Evolutionary conservation across 805 yeast species (phyloP).

Genomic region (Candida railenensis): DNA sequence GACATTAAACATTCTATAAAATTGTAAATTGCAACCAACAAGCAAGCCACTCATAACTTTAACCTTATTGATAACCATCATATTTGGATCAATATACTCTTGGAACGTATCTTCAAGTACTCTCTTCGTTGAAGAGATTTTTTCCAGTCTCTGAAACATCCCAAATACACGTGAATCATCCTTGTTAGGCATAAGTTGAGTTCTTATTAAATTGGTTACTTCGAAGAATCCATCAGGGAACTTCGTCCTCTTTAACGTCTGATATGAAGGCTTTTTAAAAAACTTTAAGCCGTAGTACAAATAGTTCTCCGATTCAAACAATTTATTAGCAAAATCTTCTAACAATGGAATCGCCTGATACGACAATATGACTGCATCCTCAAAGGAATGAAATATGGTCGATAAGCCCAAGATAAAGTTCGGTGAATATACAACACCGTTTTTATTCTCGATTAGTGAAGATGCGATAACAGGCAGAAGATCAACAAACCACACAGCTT

Average conservation of each 20-base stretch:
- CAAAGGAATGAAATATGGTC: constrained; percentile 31
- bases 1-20: constrained; percentile 18
- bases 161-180: constrained; percentile 20
- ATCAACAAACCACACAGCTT: constrained; percentile 28
- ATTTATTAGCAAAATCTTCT: constrained; percentile 10
- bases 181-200: constrained; percentile 18
- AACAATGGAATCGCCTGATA: constrained; percentile 27
- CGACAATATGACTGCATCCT: constrained; percentile 26
- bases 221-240: constrained; percentile 31
- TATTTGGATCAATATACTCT: constrained; percentile 24
- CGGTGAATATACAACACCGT: background rate
- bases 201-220: constrained; percentile 20
- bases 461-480: constrained; percentile 14
- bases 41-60: constrained; percentile 27
- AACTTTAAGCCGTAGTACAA: constrained; percentile 22
- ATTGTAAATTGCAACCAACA: constrained; percentile 22
- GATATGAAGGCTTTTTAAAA: constrained; percentile 27
- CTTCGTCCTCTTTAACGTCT: constrained; percentile 14
- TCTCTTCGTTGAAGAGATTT: constrained; percentile 10
- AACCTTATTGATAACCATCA: constrained; percentile 27
- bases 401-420: constrained; percentile 19
- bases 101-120: constrained; percentile 21
- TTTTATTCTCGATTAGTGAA: background rate
- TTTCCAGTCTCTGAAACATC: constrained; percentile 9
- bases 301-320: constrained; percentile 20